A percentile compares a stretch with the other conserved stretches of the same genome.
Evolutionary conservation across 169 alveolate species (phyloP).

Genomic region (Plasmodium sp.): DNA sequence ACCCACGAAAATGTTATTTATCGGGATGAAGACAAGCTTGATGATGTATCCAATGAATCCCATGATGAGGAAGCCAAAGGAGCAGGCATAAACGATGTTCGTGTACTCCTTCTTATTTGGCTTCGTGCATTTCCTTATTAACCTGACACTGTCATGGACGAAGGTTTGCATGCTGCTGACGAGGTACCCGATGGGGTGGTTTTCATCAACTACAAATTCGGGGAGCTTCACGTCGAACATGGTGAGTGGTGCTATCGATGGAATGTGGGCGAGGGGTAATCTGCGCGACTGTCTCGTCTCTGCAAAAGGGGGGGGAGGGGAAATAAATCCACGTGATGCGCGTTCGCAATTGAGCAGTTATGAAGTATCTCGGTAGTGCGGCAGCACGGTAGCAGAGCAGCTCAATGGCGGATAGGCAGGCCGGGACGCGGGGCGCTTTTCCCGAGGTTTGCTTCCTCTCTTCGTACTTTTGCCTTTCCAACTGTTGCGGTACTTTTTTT

Average conservation of each 20-base stretch:
- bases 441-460: background rate
- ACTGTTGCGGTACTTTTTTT: background rate
- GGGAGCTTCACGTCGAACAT: conserved; percentile 67
- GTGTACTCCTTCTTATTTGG: conserved; percentile 94
- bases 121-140: conserved; percentile 94
- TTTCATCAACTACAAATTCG: conserved; percentile 82
- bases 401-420: background rate
- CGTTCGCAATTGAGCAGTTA: background rate
- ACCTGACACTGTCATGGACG: conserved; percentile 91
- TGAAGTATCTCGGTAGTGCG: background rate
- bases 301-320: background rate
- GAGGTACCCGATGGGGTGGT: conserved; percentile 87
- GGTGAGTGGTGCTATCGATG: background rate
- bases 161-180: conserved; percentile 87
- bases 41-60: conserved; percentile 96
- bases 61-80: conserved; percentile 95
- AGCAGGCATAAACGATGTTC: conserved; percentile 90
- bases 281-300: background rate
- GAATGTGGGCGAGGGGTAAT: background rate
- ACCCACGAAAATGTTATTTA: conserved; percentile 93
- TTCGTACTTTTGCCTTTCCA: background rate
- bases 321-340: background rate
- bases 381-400: too few species aligned
- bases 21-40: conserved; percentile 95
- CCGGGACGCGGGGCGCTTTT: background rate